phyloP scores from a whole-genome alignment of 768 basidiomycete genomes.

The Clavaria fumosa region DNA sequence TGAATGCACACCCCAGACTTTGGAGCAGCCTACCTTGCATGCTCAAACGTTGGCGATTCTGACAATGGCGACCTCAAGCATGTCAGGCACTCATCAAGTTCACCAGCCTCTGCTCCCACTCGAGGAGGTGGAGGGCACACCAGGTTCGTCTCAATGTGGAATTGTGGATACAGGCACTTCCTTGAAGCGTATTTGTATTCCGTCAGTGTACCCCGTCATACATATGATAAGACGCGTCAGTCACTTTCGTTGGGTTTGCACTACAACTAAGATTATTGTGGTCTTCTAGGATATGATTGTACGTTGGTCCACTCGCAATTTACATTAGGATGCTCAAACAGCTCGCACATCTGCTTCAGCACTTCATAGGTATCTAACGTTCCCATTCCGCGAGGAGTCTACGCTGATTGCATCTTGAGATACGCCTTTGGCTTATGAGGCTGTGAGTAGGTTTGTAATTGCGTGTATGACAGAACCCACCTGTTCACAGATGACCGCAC shows the following conservation, averaged over 20 bases:
- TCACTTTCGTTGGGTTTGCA: slow-evolving; percentile 8
- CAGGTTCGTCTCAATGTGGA: too few relatives aligned
- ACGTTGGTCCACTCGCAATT: too few relatives aligned
- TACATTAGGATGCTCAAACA: too few relatives aligned
- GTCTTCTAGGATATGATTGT: slow-evolving; percentile 45
- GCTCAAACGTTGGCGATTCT: neutral
- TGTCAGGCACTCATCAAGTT: slow-evolving; percentile 28
- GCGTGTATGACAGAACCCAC: neutral
- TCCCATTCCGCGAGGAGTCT: neutral
- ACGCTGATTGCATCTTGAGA: slow-evolving; percentile 29
- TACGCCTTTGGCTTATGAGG: slow-evolving; percentile 70
- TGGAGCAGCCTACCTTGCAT: neutral
- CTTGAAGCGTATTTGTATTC: too few relatives aligned
- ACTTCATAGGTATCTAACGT: slow-evolving; percentile 45
- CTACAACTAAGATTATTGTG: too few relatives aligned
- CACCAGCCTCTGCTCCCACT: slow-evolving; percentile 27
- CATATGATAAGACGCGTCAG: slow-evolving; percentile 57
- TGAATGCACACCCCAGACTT: too few relatives aligned
- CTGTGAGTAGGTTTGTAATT: slow-evolving; percentile 46
- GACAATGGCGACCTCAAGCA: neutral
- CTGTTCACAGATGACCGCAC: slow-evolving; percentile 46
- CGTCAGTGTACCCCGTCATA: slow-evolving; percentile 75
- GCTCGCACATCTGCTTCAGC: slow-evolving; percentile 24
- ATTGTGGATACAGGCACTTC: too few relatives aligned
- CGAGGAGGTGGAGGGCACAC: too few relatives aligned